Conservation (phyloP, 768 basidiomycete genomes). For the Dacryopinax spathularia region DNA sequence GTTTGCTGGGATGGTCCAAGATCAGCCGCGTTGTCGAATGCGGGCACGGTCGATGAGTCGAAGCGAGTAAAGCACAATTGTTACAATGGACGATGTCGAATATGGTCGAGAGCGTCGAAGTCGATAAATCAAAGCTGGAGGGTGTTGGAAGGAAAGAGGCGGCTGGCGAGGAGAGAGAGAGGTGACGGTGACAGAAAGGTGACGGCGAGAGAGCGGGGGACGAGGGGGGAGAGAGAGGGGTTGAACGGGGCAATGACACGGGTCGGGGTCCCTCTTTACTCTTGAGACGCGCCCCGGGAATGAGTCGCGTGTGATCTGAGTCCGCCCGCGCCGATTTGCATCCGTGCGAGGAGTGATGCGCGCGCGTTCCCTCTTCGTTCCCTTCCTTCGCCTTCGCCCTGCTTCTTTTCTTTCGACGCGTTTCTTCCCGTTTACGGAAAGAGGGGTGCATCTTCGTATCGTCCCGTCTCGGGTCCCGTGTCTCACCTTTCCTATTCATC, state of each 20-base stretch:
- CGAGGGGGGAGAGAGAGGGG: neutral
- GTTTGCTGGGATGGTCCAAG: slow-evolving; percentile 1
- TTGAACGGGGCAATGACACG: neutral
- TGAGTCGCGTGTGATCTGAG: slow-evolving; percentile 3
- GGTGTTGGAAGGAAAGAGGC: neutral
- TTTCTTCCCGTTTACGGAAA: neutral
- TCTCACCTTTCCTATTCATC: neutral
- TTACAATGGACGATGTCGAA: too few relatives aligned
- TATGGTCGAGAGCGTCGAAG: neutral
- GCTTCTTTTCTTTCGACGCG: slow-evolving; percentile 3
- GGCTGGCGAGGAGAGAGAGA: neutral
- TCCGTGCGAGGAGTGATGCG: neutral
- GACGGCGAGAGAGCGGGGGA: too few relatives aligned
- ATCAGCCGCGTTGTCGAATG: neutral
- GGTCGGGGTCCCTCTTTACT: neutral
- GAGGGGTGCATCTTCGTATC: neutral
- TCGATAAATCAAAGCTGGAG: neutral
- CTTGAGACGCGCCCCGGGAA: slow-evolving; percentile 4
- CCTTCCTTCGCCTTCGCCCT: neutral
- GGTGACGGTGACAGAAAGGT: neutral
- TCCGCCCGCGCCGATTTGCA: neutral
- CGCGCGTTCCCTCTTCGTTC: neutral
- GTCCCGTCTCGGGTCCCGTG: neutral
- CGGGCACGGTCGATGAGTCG: neutral
- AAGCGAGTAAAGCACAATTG: slow-evolving; percentile 1